phyloP scores from a whole-genome alignment of 345 rosid species.

The Salix caprea region DNA sequence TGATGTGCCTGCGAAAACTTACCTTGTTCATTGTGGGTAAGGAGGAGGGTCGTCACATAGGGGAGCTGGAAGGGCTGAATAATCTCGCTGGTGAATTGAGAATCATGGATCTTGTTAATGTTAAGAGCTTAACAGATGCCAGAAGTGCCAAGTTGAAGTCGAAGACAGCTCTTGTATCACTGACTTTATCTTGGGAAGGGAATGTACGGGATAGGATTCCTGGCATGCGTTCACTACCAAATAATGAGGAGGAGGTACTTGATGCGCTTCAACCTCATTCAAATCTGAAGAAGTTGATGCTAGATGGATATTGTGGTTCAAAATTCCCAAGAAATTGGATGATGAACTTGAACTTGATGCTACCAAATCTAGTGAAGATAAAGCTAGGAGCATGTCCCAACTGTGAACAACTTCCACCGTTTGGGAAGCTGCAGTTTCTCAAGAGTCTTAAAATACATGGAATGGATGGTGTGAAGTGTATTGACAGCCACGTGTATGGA shows the following conservation, averaged over 20 bases:
- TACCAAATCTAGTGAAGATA: conserved; percentile 5
- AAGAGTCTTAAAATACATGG: not conserved
- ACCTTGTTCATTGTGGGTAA: conserved; percentile 14
- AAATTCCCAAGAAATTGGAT: conserved; percentile 1
- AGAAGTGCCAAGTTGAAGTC: conserved; percentile 10
- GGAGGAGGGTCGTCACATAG: not conserved
- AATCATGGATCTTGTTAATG: not conserved
- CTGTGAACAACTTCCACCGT: conserved; percentile 7
- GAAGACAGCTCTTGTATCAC: conserved; percentile 4
- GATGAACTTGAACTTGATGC: not conserved
- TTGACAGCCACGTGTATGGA: not conserved
- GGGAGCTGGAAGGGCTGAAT: conserved; percentile 2
- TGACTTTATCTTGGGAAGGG: not conserved
- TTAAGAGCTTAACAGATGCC: conserved; percentile 3
- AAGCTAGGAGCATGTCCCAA: not conserved
- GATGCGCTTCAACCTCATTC: not conserved
- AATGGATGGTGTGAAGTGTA: not conserved
- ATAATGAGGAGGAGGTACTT: not conserved
- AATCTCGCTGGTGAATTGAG: conserved; percentile 2
- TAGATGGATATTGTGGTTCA: not conserved
- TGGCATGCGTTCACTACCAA: no score
- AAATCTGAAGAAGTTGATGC: not conserved
- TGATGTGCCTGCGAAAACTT: conserved; percentile 10
- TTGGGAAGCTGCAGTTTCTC: conserved; percentile 7
- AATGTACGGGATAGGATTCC: not conserved